These are phyloP conservation scores for Myriosclerotinia curreyana DNA, from an alignment of 2,329 filamentous ascomycete species.

Conservation along the genomic window DNA sequence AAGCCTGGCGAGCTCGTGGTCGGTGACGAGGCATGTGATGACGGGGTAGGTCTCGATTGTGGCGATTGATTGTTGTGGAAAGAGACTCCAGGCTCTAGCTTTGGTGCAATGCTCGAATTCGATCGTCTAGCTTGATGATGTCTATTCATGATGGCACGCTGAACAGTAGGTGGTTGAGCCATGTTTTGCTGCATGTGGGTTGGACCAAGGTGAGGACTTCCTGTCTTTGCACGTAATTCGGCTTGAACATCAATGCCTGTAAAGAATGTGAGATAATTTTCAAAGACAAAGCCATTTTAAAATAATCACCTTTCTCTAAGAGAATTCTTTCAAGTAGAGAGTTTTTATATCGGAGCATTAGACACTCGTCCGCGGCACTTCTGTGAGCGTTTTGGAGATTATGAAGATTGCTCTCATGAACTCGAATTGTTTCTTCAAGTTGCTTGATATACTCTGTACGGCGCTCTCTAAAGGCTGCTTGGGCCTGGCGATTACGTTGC, in stretches of 20 bases:
- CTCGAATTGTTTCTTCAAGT: conserved; percentile 93
- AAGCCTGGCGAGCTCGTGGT: conserved; percentile 61
- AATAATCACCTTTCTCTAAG: conserved; percentile 77
- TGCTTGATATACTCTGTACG: conserved; percentile 99
- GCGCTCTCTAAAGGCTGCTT: conserved; percentile 94
- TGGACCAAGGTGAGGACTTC: conserved; percentile 74
- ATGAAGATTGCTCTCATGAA: conserved; percentile 91
- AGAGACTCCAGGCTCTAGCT: conserved; percentile 56
- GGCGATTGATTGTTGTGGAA: conserved; percentile 49
- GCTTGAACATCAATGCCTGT: conserved; percentile 94
- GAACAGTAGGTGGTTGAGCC: conserved; percentile 72
- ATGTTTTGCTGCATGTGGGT: conserved; percentile 65
- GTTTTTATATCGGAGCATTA: conserved; percentile 99
- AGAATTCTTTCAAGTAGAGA: conserved; percentile 92
- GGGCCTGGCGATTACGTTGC: conserved; percentile 93
- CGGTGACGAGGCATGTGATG: conserved; percentile 72
- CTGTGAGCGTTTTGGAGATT: conserved; percentile 92
- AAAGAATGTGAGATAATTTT: conserved; percentile 24
- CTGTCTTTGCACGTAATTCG: conserved; percentile 88
- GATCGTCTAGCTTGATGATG: conserved; percentile 69
- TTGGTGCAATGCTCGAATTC: conserved; percentile 71
- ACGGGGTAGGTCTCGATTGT: conserved; percentile 76
- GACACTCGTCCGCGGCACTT: conserved; percentile 89
- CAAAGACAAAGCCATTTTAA: not conserved
- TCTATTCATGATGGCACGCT: conserved; percentile 76